phyloP scores from a whole-genome alignment of 179 eudicot species.

The Sideroxylon spinosum region DNA sequence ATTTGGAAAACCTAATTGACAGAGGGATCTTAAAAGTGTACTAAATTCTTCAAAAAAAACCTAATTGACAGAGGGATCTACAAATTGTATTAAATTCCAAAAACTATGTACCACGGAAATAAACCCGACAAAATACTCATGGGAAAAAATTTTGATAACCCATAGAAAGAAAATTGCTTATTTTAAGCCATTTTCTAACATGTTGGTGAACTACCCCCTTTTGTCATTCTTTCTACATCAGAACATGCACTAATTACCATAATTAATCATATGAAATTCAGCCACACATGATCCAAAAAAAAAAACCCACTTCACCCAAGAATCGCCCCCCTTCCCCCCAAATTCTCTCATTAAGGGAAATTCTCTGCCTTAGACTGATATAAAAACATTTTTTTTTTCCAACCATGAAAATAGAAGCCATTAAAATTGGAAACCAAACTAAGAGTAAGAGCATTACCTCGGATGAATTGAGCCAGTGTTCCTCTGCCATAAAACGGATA shows the following conservation, averaged over 20 bases:
- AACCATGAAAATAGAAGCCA: neutral
- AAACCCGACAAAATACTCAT: neutral
- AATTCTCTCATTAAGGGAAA: no score
- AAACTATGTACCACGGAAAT: constrained; percentile 13
- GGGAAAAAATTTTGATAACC: neutral
- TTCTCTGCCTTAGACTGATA: no score
- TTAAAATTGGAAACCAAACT: neutral
- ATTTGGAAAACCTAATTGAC: constrained; percentile 6
- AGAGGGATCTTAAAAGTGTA: neutral
- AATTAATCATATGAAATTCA: no score
- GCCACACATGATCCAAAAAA: neutral
- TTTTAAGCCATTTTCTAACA: neutral
- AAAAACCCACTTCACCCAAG: neutral
- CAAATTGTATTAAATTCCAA: constrained; percentile 8
- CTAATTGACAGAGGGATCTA: constrained; percentile 2
- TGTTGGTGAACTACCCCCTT: no score
- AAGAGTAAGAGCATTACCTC: constrained; percentile 40
- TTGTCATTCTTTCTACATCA: neutral
- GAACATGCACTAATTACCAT: no score
- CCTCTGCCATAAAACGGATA: constrained; percentile 60
- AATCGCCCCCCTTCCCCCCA: neutral
- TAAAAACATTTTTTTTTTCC: no score
- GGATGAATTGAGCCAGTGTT: constrained; percentile 67
- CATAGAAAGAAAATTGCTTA: neutral
- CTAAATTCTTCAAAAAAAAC: constrained; percentile 16